A percentile compares a stretch with the other conserved stretches of the same genome.
Conservation (phyloP, 1,284 basidiomycete genomes). For the Tremellales sp. region DNA sequence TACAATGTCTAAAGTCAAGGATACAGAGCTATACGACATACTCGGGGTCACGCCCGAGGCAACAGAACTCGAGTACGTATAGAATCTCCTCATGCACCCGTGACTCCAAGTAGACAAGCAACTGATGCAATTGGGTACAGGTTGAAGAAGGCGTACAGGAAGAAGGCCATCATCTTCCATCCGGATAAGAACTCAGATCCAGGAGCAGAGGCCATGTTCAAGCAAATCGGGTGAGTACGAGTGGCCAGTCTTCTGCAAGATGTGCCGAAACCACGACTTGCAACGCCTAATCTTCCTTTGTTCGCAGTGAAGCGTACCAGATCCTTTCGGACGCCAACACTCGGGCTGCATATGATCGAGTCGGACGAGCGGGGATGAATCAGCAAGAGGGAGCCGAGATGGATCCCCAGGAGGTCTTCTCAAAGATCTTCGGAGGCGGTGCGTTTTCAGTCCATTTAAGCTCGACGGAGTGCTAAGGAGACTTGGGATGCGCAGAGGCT, state of each 20-base stretch:
- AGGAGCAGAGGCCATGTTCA: slow-evolving; percentile 88
- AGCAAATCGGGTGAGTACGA: slow-evolving; percentile 72
- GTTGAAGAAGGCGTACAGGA: slow-evolving; percentile 93
- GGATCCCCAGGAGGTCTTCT: slow-evolving; percentile 88
- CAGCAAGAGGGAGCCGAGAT: slow-evolving; percentile 46
- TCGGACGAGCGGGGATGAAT: slow-evolving; percentile 63
- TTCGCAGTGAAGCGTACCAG: slow-evolving; percentile 78
- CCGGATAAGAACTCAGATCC: slow-evolving; percentile 87
- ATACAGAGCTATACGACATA: slow-evolving; percentile 47
- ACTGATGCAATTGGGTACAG: slow-evolving; percentile 17
- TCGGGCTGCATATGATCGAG: slow-evolving; percentile 89
- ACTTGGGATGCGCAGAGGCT: slow-evolving; percentile 26
- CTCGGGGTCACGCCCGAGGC: slow-evolving; percentile 45
- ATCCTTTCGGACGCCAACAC: slow-evolving; percentile 80
- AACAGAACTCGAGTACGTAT: slow-evolving; percentile 43
- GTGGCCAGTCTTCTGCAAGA: slow-evolving; percentile 2
- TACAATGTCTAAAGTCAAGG: slow-evolving; percentile 38
- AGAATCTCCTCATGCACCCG: background rate
- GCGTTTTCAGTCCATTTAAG: slow-evolving; percentile 48
- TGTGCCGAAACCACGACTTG: background rate
- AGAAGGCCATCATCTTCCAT: slow-evolving; percentile 92
- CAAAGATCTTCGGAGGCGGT: slow-evolving; percentile 87
- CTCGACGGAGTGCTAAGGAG: background rate
- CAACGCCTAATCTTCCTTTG: slow-evolving; percentile 16
- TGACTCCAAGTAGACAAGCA: background rate